Percentiles rank a stretch among this genome's conserved stretches.
Conservation (phyloP, 441 rosid species). For the Arabidopsis hybrid region DNA sequence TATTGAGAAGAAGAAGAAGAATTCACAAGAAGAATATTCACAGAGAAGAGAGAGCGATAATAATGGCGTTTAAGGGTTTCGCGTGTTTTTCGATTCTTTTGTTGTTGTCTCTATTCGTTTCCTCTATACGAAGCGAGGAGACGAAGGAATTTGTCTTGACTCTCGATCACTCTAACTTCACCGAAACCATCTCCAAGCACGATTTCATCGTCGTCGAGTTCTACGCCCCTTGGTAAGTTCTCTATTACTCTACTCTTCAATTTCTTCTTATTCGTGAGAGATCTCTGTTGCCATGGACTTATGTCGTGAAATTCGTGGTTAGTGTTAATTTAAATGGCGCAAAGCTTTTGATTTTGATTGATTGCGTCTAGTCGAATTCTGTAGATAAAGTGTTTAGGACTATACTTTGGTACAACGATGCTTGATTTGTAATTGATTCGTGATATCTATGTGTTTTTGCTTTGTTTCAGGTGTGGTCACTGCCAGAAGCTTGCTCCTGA, state of each 20-base stretch:
- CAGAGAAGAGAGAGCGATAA: slow-evolving; percentile 33
- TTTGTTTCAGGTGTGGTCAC: slow-evolving; percentile 86
- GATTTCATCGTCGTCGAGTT: slow-evolving; percentile 93
- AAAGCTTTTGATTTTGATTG: too few relatives aligned
- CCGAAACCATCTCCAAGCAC: slow-evolving; percentile 72
- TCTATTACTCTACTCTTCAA: too few relatives aligned
- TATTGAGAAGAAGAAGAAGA: background rate
- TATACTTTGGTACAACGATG: too few relatives aligned
- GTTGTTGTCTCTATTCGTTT: slow-evolving; percentile 49
- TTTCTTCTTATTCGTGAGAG: too few relatives aligned
- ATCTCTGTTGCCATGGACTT: too few relatives aligned
- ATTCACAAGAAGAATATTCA: background rate
- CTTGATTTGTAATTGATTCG: too few relatives aligned
- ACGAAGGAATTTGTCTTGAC: slow-evolving; percentile 81
- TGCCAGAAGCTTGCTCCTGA: slow-evolving; percentile 95
- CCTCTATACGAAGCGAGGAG: slow-evolving; percentile 51
- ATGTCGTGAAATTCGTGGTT: too few relatives aligned
- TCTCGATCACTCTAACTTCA: slow-evolving; percentile 83
- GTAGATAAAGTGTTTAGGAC: too few relatives aligned
- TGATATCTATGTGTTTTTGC: background rate
- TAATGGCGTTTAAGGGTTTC: slow-evolving; percentile 50
- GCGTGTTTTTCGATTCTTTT: slow-evolving; percentile 49
- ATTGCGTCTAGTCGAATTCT: too few relatives aligned
- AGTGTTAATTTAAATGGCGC: too few relatives aligned
- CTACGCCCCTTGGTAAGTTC: slow-evolving; percentile 89